phyloP scores from a whole-genome alignment of 257 asterid genomes.

The Nicotiana knightiana region DNA sequence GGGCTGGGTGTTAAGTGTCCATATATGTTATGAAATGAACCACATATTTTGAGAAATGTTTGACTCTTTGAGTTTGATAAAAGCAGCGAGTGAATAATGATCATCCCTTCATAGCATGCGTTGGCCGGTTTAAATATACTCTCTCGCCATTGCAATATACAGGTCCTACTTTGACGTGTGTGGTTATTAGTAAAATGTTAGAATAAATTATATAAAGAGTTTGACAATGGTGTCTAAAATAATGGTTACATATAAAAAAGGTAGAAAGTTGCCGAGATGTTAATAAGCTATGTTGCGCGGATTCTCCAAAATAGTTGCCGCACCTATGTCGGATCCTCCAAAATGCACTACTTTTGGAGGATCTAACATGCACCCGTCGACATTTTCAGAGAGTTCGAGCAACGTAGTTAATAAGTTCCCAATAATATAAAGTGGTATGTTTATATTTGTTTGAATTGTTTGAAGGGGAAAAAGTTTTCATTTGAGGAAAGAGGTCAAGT shows the following conservation, averaged over 20 bases:
- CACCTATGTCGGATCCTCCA: no score
- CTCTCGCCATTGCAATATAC: neutral
- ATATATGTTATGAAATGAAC: no score
- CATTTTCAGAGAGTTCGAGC: no score
- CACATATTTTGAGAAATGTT: no score
- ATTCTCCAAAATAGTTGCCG: no score
- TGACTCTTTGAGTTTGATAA: no score
- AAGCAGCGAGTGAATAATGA: neutral
- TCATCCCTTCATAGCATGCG: neutral
- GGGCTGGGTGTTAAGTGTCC: no score
- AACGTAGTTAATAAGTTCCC: neutral
- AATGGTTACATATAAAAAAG: neutral
- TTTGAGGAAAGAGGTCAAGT: neutral
- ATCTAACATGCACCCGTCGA: no score
- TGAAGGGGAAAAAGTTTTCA: neutral
- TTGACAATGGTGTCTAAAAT: neutral
- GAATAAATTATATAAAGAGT: neutral
- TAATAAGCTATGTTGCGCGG: neutral
- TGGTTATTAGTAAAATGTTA: neutral
- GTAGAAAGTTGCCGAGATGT: neutral
- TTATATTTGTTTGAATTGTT: neutral
- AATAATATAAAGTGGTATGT: neutral
- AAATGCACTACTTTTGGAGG: no score
- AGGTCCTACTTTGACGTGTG: neutral
- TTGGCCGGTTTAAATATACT: neutral